Evolutionary conservation across 2,329 filamentous ascomycete species (phyloP).

Genomic region (Aspergillus pseudotamarii): DNA sequence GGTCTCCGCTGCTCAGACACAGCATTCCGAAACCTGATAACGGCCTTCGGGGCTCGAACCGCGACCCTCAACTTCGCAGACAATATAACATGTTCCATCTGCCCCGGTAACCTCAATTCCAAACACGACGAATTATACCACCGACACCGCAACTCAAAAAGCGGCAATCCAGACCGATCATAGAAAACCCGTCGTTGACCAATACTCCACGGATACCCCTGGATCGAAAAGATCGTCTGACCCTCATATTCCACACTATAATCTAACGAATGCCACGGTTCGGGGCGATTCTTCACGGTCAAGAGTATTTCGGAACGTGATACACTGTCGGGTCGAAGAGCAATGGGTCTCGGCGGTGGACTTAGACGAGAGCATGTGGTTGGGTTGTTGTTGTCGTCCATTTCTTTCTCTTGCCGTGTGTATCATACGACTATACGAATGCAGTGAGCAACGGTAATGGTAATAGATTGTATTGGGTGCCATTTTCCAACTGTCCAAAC

Average conservation of each 20-base stretch:
- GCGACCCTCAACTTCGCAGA: constrained; percentile 20
- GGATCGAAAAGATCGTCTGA: constrained; percentile 14
- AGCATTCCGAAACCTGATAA: constrained; percentile 17
- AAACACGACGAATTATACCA: constrained; percentile 21
- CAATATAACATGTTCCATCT: constrained; percentile 9
- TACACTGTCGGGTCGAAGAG: constrained; percentile 19
- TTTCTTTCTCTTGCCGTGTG: background rate
- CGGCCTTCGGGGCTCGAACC: constrained; percentile 14
- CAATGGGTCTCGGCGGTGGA: constrained; percentile 15
- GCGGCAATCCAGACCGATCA: constrained; percentile 20
- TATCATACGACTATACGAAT: background rate
- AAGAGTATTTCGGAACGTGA: constrained; percentile 11
- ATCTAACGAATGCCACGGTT: constrained; percentile 24
- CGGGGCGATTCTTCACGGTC: constrained; percentile 16
- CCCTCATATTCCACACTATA: constrained; percentile 16
- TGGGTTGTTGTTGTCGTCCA: background rate
- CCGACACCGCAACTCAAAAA: constrained; percentile 19
- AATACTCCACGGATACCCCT: constrained; percentile 19
- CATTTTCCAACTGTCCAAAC: background rate
- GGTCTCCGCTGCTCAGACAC: background rate
- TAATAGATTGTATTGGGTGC: background rate
- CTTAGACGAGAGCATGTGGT: background rate
- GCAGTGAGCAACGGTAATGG: background rate
- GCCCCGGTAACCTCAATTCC: constrained; percentile 17
- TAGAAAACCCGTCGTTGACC: constrained; percentile 19